phyloP scores from a whole-genome alignment of 441 rosid species.

The Syzygium malaccense region DNA sequence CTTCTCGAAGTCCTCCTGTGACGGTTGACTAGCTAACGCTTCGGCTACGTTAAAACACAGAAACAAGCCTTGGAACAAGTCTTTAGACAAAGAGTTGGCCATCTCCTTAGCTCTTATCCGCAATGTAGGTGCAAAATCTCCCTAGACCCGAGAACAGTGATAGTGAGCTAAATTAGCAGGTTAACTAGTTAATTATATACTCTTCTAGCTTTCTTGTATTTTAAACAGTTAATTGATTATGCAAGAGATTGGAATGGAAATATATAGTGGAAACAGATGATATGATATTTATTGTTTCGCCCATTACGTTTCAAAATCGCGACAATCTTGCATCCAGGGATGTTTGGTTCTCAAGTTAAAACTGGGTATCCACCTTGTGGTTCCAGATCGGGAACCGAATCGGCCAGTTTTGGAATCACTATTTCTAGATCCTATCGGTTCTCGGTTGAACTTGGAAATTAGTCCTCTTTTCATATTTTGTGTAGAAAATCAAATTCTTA shows the following conservation, averaged over 20 bases:
- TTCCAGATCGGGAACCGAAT: neutral
- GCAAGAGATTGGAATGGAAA: neutral
- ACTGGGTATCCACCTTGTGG: neutral
- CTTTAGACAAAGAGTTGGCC: slow-evolving; percentile 13
- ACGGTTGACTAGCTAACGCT: neutral
- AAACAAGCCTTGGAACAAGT: neutral
- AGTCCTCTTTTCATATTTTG: neutral
- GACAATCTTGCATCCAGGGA: neutral
- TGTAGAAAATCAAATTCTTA: neutral
- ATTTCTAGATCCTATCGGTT: neutral
- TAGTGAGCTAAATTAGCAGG: neutral
- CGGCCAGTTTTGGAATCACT: neutral
- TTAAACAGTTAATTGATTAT: neutral
- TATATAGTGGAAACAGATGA: neutral
- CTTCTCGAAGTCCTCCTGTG: neutral
- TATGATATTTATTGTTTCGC: neutral
- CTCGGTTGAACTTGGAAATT: neutral
- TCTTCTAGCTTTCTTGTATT: neutral
- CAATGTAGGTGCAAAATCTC: slow-evolving; percentile 27
- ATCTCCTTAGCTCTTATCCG: slow-evolving; percentile 23
- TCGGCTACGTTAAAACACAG: neutral
- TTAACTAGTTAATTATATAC: neutral
- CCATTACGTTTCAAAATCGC: accelerated
- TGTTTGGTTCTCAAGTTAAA: neutral
- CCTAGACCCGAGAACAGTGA: neutral